These are phyloP conservation scores for Wilhelminamyces savonicus DNA, from an alignment of 805 yeast genomes.

Conservation along the genomic window DNA sequence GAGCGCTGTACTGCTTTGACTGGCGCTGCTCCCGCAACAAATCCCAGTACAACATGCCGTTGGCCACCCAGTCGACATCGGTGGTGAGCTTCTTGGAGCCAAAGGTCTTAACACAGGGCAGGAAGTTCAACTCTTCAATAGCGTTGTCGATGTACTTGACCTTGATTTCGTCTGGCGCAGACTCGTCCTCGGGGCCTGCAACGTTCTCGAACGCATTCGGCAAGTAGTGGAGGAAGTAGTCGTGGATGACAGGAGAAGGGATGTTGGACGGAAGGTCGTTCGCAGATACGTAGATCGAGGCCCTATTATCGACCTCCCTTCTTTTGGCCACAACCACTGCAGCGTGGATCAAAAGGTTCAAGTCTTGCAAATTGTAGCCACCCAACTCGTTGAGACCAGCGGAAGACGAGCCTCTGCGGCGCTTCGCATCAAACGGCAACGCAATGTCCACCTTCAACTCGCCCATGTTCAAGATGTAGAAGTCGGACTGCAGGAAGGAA, in stretches of 20 bases:
- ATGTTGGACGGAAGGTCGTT: slow-evolving; percentile 29
- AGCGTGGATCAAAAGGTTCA: slow-evolving; percentile 24
- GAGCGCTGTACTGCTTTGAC: too few relatives aligned
- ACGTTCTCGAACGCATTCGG: slow-evolving; percentile 11
- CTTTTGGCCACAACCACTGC: slow-evolving; percentile 23
- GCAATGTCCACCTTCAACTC: too few relatives aligned
- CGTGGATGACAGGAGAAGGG: slow-evolving; percentile 31
- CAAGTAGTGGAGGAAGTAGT: slow-evolving; percentile 28
- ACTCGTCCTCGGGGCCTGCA: slow-evolving; percentile 5
- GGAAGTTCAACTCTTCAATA: slow-evolving; percentile 8
- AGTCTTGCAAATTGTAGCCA: slow-evolving; percentile 35
- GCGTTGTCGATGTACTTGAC: slow-evolving; percentile 20
- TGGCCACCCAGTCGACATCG: slow-evolving; percentile 33
- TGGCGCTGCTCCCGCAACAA: too few relatives aligned
- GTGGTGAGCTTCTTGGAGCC: slow-evolving; percentile 19
- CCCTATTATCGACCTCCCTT: slow-evolving; percentile 5
- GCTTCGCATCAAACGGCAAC: slow-evolving; percentile 15
- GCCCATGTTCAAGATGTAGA: slow-evolving; percentile 28
- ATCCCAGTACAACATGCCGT: slow-evolving; percentile 14
- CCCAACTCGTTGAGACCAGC: slow-evolving; percentile 33
- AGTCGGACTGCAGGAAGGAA: slow-evolving; percentile 7
- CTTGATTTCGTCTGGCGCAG: slow-evolving; percentile 4
- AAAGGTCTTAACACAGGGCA: slow-evolving; percentile 31
- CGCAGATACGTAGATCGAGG: slow-evolving; percentile 15
- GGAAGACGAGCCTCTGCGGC: slow-evolving; percentile 31